Evolutionary conservation across 2,329 filamentous ascomycete species (phyloP), one percentile per base, ranked within the genome.

Genomic region (Nakataea oryzae): DNA sequence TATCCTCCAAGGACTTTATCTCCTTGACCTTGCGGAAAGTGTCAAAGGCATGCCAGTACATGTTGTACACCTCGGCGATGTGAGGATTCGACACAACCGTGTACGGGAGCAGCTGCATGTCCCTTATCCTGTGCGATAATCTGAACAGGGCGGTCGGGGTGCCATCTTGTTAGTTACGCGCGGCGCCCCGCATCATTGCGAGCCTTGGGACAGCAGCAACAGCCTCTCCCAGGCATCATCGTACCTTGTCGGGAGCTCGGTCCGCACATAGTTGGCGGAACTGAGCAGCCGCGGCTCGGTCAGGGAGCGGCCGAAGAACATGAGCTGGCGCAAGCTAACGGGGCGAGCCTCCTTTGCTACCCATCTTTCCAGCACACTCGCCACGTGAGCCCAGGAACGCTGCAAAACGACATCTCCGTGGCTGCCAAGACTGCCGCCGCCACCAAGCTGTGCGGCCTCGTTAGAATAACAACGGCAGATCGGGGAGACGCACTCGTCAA

Each of bases 31-130:
- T 88, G 58, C 95, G 89, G 66, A 97, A 89, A 61, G 81, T 86
- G 72, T 99, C 95, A 69, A 99, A 99, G n/a, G 95, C 93, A 67
- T 87, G 87, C 76, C 97, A 96, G 79, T 99, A 99, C 8, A 97
- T 82, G 73, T 97, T 91, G 76, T 99, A 99, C 41, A 97, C 95
- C 67, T 96, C 87, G 71, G 90, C 91, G 65, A 99, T 90, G 74
- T 99, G 91, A 8, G 86, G 86, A 70, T 99, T 99, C n/a, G 90
- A 93, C 58, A 97, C 91, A 62, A 97, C 93, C 50, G 95, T 90
- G 72, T 96, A 99, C 24, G 95, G 95, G 54, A 99, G 81, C 65
- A 90, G 93, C 74, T 99, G 95, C 85, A 99, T 97, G 73, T 99
- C 93, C 63, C 96, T 91, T 65, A 99, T 87, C 41, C 95, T 90